Base-by-base conservation (phyloP, 2,329 filamentous ascomycete species). In the Fusarium sublunatum region DNA sequence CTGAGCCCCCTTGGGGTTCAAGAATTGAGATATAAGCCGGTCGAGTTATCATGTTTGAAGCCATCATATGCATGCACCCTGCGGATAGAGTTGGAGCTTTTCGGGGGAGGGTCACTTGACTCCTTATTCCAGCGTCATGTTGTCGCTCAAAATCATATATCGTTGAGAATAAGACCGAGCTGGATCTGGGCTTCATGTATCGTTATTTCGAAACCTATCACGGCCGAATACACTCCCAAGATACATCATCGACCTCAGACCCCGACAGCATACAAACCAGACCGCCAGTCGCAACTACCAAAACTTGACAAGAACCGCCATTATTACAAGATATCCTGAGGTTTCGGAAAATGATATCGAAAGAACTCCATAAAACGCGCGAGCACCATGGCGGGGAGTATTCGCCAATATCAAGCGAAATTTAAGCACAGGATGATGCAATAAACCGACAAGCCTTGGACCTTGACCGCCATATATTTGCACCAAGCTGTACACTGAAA, bases 271-370 rank as follows among this genome's bases (percentile, higher is more conserved):
- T 54, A 22, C 34, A 40, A 48, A 41, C 53, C 28, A 57, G 39
- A 7, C 60, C 5, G 7, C 56, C 61, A n/a, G 36, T 53, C 6
- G 61, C 38, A 11, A 48, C 62, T 22, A 66, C 19, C 19, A 19
- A 19, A 19, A 19, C 19, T 19, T 19, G 19, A 19, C 19, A 19
- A 19, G 19, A 19, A 2, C 19, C 19, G 19, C 19, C 19, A 3
- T 19, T 19, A 19, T 19, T 19, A 19, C 19, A 19, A 19, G 19
- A 19, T 19, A 19, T 19, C 19, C 5, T 8, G 15, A 38, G 5
- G 19, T 22, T 15, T 19, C 9, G 6, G 9, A 2, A 28, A 7
- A 28, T 28, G 2, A 7, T 7, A 28, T 10, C 26, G 26, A 28
- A 28, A 28, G 26, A 7, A 28, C 26, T 7, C 9, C 26, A 7